Conservation (phyloP, 2,329 filamentous ascomycete genomes). For the Drechslera avenae region DNA sequence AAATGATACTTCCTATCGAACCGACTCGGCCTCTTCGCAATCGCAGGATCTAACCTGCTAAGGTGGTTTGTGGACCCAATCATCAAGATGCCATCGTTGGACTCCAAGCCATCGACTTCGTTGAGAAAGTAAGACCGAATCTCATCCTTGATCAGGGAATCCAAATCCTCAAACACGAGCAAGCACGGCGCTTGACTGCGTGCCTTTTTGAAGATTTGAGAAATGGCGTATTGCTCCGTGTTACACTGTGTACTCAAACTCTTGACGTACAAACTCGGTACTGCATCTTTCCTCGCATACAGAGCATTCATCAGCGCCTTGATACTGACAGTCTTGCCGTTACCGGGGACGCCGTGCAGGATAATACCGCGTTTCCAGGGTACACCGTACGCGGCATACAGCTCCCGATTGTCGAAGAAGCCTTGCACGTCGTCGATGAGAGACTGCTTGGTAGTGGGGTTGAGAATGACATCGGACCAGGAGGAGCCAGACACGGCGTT, state of each 20-base stretch:
- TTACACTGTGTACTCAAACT: constrained; percentile 54
- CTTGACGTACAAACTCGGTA: constrained; percentile 64
- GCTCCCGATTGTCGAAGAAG: constrained; percentile 66
- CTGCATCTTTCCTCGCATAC: constrained; percentile 51
- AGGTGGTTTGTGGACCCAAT: constrained; percentile 69
- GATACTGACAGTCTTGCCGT: constrained; percentile 72
- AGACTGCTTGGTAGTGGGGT: constrained; percentile 66
- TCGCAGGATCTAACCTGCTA: constrained; percentile 69
- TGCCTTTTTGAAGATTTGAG: constrained; percentile 55
- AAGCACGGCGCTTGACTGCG: constrained; percentile 69
- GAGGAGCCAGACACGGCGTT: constrained; percentile 51
- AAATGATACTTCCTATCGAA: constrained; percentile 58
- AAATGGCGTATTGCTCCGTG: constrained; percentile 56
- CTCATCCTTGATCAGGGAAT: constrained; percentile 65
- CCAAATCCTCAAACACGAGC: constrained; percentile 74
- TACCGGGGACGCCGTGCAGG: constrained; percentile 68
- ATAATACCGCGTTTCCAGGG: constrained; percentile 76
- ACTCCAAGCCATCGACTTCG: constrained; percentile 71
- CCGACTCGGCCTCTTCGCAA: constrained; percentile 53
- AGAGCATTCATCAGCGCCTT: constrained; percentile 72
- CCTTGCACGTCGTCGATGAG: constrained; percentile 67
- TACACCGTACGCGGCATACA: constrained; percentile 65
- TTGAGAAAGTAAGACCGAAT: constrained; percentile 74
- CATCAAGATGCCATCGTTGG: constrained; percentile 74
- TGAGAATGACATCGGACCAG: constrained; percentile 72